These are phyloP conservation scores for Allantophomopsis cytisporea DNA, from an alignment of 2,329 filamentous ascomycete species.

Conservation along the genomic window DNA sequence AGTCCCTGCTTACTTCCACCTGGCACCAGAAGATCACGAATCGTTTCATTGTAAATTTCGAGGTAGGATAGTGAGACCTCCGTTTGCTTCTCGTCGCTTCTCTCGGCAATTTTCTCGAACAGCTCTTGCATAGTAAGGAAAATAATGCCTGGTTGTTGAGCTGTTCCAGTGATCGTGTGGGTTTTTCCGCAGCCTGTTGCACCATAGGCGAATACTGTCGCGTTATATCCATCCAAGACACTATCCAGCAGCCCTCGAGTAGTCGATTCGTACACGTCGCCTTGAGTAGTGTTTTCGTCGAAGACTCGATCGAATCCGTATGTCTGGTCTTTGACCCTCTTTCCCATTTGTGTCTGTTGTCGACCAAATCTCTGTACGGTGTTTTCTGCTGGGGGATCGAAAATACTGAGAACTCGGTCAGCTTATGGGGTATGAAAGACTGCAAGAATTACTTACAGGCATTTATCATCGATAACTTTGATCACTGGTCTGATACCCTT, in stretches of 20 bases:
- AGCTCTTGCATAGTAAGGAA: constrained; percentile 98
- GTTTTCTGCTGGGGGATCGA: constrained; percentile 92
- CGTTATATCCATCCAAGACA: constrained; percentile 95
- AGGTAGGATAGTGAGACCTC: constrained; percentile 90
- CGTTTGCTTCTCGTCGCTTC: constrained; percentile 73
- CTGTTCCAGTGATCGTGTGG: constrained; percentile 88
- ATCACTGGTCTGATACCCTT: constrained; percentile 85
- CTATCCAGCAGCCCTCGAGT: constrained; percentile 84
- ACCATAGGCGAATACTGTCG: constrained; percentile 95
- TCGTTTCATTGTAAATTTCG: constrained; percentile 98
- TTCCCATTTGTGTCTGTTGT: constrained; percentile 64
- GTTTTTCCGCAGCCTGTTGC: constrained; percentile 98
- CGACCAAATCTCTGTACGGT: constrained; percentile 78
- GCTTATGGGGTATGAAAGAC: neutral
- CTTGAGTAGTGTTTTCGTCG: constrained; percentile 85
- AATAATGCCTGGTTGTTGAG: constrained; percentile 91
- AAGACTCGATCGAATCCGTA: constrained; percentile 96
- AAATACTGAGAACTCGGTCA: constrained; percentile 48
- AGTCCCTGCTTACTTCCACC: constrained; percentile 66
- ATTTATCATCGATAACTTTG: constrained; percentile 92
- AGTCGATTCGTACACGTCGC: constrained; percentile 89
- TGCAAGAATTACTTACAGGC: constrained; percentile 52
- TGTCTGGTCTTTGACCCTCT: constrained; percentile 92
- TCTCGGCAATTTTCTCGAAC: constrained; percentile 88
- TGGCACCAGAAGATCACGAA: constrained; percentile 84